A percentile compares a stretch with the other conserved stretches of the same genome.
Conservation (phyloP, 177 flowering plant genomes). For the Vitis hybrid region DNA sequence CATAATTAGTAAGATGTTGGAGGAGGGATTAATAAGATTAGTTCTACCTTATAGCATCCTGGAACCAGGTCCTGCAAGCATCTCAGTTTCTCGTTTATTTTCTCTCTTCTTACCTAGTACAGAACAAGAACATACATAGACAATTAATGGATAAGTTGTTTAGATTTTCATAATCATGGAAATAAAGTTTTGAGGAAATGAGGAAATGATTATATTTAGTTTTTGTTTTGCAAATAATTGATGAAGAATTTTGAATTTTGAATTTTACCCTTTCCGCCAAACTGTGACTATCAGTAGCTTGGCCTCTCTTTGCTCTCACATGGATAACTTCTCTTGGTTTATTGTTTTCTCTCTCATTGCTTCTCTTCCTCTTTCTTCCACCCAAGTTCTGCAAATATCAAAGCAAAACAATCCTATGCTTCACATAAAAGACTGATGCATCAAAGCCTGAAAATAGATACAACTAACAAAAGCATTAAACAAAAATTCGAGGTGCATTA, state of each 20-base stretch:
- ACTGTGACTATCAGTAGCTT: conserved; percentile 83
- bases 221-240: neutral
- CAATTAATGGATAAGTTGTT: no score
- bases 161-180: no score
- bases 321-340: conserved; percentile 62
- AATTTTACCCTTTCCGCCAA: conserved; percentile 74
- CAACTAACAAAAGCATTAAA: neutral
- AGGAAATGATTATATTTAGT: neutral
- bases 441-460: conserved; percentile 3
- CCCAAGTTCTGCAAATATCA: conserved; percentile 25
- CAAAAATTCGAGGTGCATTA: conserved; percentile 22
- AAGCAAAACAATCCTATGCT: conserved; percentile 14
- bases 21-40: neutral
- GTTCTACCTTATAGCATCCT: conserved; percentile 70
- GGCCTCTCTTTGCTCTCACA: conserved; percentile 83
- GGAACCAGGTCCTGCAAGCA: conserved; percentile 73
- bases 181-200: neutral
- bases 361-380: conserved; percentile 48
- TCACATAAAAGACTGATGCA: neutral
- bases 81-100: conserved; percentile 68
- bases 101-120: conserved; percentile 65
- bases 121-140: neutral
- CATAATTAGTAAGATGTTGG: neutral
- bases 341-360: conserved; percentile 31
- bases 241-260: neutral